A percentile compares a stretch with the other conserved stretches of the same genome.
Evolutionary conservation across 2,329 filamentous ascomycete genomes (phyloP).

Genomic region (Tricladium varicosporioides): DNA sequence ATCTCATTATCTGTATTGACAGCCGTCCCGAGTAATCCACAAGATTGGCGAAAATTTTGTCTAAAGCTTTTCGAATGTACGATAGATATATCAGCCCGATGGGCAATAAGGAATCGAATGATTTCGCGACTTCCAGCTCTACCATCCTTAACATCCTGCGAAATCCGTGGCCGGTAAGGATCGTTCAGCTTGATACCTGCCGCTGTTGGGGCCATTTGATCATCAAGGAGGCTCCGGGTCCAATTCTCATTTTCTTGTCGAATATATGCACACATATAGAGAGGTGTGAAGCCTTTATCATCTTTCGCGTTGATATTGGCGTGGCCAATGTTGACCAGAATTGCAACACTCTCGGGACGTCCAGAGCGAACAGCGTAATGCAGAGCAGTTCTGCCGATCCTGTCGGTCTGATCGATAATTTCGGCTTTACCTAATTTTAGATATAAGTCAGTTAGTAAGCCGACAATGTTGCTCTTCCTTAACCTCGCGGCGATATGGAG

Average conservation of each 20-base stretch:
- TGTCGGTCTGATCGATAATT: conserved; percentile 10
- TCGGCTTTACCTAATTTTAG: background rate
- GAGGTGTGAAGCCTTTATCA: background rate
- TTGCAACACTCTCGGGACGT: conserved; percentile 11
- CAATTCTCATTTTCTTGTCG: conserved; percentile 13
- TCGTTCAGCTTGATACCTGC: background rate
- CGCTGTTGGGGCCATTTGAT: background rate
- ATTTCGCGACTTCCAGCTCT: conserved; percentile 12
- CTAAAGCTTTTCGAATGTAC: background rate
- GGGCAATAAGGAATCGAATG: conserved; percentile 9
- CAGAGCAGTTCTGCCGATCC: conserved; percentile 11
- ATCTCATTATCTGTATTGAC: conserved; percentile 8
- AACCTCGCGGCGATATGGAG: conserved; percentile 3
- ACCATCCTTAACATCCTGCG: background rate
- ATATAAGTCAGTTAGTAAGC: background rate
- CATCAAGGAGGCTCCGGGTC: background rate
- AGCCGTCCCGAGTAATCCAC: background rate
- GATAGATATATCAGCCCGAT: conserved; percentile 15
- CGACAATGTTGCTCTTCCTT: conserved; percentile 5
- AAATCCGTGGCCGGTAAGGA: background rate
- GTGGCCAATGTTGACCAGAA: conserved; percentile 8
- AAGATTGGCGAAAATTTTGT: background rate
- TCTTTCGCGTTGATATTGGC: conserved; percentile 12
- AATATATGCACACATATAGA: conserved; percentile 11
- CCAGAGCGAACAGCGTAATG: conserved; percentile 15